Conservation (phyloP, 2,329 filamentous ascomycete species). For the Cladosporium sp. region DNA sequence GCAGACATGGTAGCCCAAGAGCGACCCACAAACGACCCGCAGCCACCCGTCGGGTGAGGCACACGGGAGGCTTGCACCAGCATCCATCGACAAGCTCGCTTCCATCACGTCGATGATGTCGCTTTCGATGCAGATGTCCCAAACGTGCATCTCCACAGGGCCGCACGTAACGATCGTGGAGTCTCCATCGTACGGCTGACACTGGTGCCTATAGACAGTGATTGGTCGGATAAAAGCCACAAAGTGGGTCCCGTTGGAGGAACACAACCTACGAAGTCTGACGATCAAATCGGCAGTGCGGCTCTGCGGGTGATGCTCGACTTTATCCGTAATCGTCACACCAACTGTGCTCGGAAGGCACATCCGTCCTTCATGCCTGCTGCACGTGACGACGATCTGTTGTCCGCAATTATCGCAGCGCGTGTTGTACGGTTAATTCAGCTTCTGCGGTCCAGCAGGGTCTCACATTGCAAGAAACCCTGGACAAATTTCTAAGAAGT, state of each 20-base stretch:
- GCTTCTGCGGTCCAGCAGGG: background rate
- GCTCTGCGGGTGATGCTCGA: constrained; percentile 8
- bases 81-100: background rate
- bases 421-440: background rate
- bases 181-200: background rate
- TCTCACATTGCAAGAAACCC: background rate
- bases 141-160: constrained; percentile 8
- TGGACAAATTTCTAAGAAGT: background rate
- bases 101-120: background rate
- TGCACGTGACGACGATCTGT: background rate
- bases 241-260: constrained; percentile 1
- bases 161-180: constrained; percentile 9
- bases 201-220: background rate
- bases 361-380: background rate
- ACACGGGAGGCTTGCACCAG: constrained; percentile 10
- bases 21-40: background rate
- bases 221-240: constrained; percentile 5
- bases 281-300: constrained; percentile 8
- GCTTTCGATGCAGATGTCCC: background rate
- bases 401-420: background rate
- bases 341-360: background rate
- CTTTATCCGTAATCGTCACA: constrained; percentile 11
- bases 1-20: background rate
- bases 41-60: constrained; percentile 12
- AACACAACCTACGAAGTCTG: background rate